Base-by-base conservation (phyloP, 768 basidiomycete species). In the Galerina sulciceps region DNA sequence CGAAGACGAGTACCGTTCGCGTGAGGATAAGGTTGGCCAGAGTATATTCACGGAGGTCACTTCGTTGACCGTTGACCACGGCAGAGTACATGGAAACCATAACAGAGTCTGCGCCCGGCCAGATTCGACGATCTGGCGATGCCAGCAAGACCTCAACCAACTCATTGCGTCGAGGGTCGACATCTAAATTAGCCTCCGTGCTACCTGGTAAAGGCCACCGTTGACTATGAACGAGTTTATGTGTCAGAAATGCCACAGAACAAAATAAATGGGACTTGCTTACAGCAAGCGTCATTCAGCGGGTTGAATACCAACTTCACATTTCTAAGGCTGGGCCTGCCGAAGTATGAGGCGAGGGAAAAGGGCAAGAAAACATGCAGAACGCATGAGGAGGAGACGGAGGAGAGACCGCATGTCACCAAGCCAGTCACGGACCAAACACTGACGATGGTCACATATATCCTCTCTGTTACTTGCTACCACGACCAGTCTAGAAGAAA, bases 151-250 rank as follows among this genome's bases (percentile, higher is more conserved):
- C 58, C 74, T 20, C 71, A 73, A 68, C 63, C 57, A 11, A 80
- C 74, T 22, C 80, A 75, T 71, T 76, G 34, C 17, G 81, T 79
- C 57, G 79, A 75, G 65, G 82, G 77, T 69, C 69, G 73, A 74
- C 70, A 34, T 8, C 76, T 6, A 81, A 14, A 63, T 70, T 53
- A 36, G 73, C 52, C 67, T 79, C 53, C 78, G 81, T 71, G 84
- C 81, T 71, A 60, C 65, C 60, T 63, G 80, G 66, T 79, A 81
- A 75, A 81, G 79, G 58, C 43, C 74, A 58, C 78, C 68, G 69
- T 81, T 80, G 64, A 71, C 38, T 54, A 78, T 79, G 68, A 69
- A 71, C 40, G 61, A 55, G 59, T 70, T 61, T 58, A 71, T 42
- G 61, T 61, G 51, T 74, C 61, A 71, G 70, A 71, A 1, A 31